Evolutionary conservation across 768 basidiomycete species (phyloP), one percentile per base, ranked within the genome.

Genomic region (Atractiella rhizophila): DNA sequence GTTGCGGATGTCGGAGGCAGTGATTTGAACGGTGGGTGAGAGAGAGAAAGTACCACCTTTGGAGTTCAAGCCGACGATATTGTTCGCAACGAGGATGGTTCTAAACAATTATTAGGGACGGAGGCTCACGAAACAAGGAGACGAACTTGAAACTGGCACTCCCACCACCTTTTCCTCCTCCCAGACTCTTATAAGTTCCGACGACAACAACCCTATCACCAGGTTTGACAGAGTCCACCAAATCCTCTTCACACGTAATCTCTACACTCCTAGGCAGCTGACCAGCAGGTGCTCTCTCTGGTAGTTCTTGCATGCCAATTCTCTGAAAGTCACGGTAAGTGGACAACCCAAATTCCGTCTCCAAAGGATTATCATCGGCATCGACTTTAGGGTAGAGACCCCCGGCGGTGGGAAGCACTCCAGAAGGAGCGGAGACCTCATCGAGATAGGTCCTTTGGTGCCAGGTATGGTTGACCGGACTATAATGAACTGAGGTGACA

Each of bases 271-370:
- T 69, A 33, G 91, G 91, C 23, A 98, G 66, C 59, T 94, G 88
- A 23, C 91, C 91, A 32, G 91, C 79, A 20, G 91, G 91, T 12
- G 91, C 86, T 19, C 91, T 73, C 61, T 98, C 91, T 3, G 91
- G 91, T 88, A 98, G 96, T 56, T 98, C 91, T 62, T 98, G 91
- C 47, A 98, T 96, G 58, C 74, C 83, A 56, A 96, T 80, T 49
- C 83, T 73, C 60, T 98, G 91, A 59, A 96, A 82, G 60, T 98
- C 91, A 42, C 80, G 67, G 64, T 91, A 98, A 7, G 77, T 70
- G 55, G 77, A 81, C 48, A 75, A 65, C 4, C 91, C 91, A 55
- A 73, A 96, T 62, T 98, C 91, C 50, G 74, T 91, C 59, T 83
- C 71, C 36, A 98, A 63, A 18, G 70, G 64, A 54, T 73, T 70